A percentile compares a stretch with the other conserved stretches of the same genome.
phyloP scores from a whole-genome alignment of 495 filamentous ascomycete genomes.

The Thozetella sp. region DNA sequence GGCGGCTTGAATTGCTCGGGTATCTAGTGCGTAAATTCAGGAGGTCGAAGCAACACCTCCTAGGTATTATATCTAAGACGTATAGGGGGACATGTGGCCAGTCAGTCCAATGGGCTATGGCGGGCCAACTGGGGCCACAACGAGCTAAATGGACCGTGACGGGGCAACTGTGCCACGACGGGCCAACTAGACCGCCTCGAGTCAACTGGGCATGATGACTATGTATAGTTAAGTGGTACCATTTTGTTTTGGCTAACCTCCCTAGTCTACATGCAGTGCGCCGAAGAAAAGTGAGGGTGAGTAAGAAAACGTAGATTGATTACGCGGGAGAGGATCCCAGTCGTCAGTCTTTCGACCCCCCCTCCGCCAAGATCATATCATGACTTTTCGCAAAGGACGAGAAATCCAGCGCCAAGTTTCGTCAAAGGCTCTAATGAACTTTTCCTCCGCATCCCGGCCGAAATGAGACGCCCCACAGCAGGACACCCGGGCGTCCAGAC shows the following conservation, averaged over 20 bases:
- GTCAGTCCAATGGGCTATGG: too few species aligned
- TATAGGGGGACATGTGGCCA: too few species aligned
- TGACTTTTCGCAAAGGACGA: constrained; percentile 19
- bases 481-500: constrained; percentile 20
- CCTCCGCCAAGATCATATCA: constrained; percentile 21
- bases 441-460: constrained; percentile 21
- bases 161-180: too few species aligned
- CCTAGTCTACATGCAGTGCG: constrained; percentile 49
- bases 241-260: constrained; percentile 36
- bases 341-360: constrained; percentile 36
- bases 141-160: too few species aligned
- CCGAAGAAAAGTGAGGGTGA: constrained; percentile 26
- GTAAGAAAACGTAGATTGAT: constrained; percentile 29
- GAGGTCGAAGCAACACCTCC: too few species aligned
- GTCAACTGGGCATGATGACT: too few species aligned
- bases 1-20: too few species aligned
- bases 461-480: constrained; percentile 33
- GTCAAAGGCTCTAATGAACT: constrained; percentile 20
- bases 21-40: too few species aligned
- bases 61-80: too few species aligned
- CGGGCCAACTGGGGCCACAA: too few species aligned
- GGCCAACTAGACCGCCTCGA: too few species aligned
- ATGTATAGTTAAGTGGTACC: too few species aligned
- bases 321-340: constrained; percentile 30
- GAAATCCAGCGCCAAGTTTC: constrained; percentile 24